phyloP scores from a whole-genome alignment of 1,284 basidiomycete species.

The Rhizopogon parksii region DNA sequence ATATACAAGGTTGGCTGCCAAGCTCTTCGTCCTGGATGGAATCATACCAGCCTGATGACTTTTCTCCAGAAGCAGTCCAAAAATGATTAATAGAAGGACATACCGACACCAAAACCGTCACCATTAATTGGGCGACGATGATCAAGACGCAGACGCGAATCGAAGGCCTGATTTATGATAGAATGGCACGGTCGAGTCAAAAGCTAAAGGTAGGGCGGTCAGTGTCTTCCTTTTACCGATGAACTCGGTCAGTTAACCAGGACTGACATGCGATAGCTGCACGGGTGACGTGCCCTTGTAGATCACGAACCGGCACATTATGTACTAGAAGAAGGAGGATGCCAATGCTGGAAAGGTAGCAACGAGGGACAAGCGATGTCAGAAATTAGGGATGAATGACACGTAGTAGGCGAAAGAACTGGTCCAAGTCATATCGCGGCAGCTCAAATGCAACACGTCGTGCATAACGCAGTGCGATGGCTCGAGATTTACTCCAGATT shows the following conservation, averaged over 20 bases:
- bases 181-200: slow-evolving; percentile 90
- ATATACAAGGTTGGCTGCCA: slow-evolving; percentile 86
- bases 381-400: neutral
- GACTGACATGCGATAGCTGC: slow-evolving; percentile 72
- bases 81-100: slow-evolving; percentile 30
- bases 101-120: slow-evolving; percentile 95
- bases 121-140: slow-evolving; percentile 83
- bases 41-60: slow-evolving; percentile 73
- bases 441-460: neutral
- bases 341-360: neutral
- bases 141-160: slow-evolving; percentile 81
- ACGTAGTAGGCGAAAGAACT: neutral
- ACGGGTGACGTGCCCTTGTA: slow-evolving; percentile 89
- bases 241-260: neutral
- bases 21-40: slow-evolving; percentile 72
- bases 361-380: neutral
- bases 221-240: slow-evolving; percentile 4
- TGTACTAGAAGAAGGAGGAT: too few relatives aligned
- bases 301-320: slow-evolving; percentile 84
- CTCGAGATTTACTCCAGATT: neutral
- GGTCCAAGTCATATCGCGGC: neutral
- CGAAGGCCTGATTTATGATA: slow-evolving; percentile 94
- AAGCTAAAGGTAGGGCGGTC: slow-evolving; percentile 41
- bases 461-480: neutral
- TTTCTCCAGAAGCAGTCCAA: neutral